phyloP scores from a whole-genome alignment of 176 grass and related monocot genomes.

The Carex myosuroides region DNA sequence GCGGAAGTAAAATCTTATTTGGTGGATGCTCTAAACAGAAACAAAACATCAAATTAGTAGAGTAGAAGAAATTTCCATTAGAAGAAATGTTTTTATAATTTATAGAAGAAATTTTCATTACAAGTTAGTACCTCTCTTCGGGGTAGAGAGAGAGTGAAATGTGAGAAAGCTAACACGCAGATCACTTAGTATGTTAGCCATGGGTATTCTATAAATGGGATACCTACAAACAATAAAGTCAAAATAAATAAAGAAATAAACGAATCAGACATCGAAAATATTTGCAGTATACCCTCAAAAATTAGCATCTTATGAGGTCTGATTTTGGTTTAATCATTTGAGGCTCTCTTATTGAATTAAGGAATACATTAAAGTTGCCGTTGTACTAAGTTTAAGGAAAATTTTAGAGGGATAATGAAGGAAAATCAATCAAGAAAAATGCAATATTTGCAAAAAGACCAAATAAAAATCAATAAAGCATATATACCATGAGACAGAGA shows the following conservation, averaged over 20 bases:
- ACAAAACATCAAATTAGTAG: neutral
- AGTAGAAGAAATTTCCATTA: neutral
- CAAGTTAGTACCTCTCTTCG: slow-evolving; percentile 7
- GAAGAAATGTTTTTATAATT: neutral
- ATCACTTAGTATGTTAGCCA: slow-evolving; percentile 30
- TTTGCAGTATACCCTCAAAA: neutral
- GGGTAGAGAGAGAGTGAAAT: slow-evolving; percentile 41
- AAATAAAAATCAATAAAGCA: neutral
- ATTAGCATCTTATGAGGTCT: neutral
- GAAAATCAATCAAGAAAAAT: neutral
- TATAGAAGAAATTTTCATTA: neutral
- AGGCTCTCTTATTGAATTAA: neutral
- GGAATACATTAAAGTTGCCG: neutral
- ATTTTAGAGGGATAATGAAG: neutral
- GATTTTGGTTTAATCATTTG: neutral
- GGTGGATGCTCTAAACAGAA: neutral
- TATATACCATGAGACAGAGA: slow-evolving; percentile 63
- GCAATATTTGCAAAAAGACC: neutral
- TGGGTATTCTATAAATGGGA: slow-evolving; percentile 55
- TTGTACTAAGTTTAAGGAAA: neutral
- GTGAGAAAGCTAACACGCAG: slow-evolving; percentile 66
- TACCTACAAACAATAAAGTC: slow-evolving; percentile 28
- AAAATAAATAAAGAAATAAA: neutral
- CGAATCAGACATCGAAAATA: neutral
- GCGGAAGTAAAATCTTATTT: neutral